A percentile compares a stretch with the other conserved stretches of the same genome.
These are phyloP conservation scores for Fistulinella prunicolor DNA, from an alignment of 768 basidiomycete species.

Conservation along the genomic window DNA sequence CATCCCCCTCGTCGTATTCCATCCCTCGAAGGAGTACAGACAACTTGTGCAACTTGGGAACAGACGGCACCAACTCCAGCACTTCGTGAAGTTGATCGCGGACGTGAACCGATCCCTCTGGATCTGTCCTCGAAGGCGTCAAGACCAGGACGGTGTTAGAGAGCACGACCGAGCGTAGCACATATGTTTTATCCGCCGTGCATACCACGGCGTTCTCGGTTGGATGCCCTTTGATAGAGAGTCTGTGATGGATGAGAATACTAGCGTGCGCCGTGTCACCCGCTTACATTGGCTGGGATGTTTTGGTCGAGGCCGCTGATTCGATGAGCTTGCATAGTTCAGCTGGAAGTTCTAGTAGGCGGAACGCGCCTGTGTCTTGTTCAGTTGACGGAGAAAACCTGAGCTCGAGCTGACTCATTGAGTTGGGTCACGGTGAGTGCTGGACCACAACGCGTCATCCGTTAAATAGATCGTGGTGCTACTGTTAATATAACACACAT, in stretches of 20 bases:
- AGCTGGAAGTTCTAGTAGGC: constrained; percentile 69
- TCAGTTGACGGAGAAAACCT: constrained; percentile 50
- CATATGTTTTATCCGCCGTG: constrained; percentile 75
- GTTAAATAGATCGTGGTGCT: background rate
- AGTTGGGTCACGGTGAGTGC: no score
- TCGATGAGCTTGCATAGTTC: constrained; percentile 66
- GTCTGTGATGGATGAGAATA: constrained; percentile 33
- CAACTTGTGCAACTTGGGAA: constrained; percentile 75
- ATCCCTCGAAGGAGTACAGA: constrained; percentile 55
- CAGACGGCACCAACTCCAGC: constrained; percentile 73
- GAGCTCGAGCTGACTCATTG: constrained; percentile 38
- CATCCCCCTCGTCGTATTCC: constrained; percentile 66
- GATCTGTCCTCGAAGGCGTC: constrained; percentile 41
- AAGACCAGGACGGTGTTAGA: constrained; percentile 86
- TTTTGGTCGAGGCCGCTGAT: constrained; percentile 37
- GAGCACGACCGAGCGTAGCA: constrained; percentile 78
- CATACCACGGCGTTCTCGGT: constrained; percentile 90
- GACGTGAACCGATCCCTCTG: constrained; percentile 55
- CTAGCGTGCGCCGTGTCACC: no score
- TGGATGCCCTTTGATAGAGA: constrained; percentile 77
- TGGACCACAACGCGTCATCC: no score
- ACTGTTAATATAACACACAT: background rate
- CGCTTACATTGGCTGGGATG: constrained; percentile 29
- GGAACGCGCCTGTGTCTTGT: constrained; percentile 53
- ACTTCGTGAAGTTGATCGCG: constrained; percentile 81